Conservation (phyloP, 2,329 filamentous ascomycete genomes). For the Xylariaceae sp. region DNA sequence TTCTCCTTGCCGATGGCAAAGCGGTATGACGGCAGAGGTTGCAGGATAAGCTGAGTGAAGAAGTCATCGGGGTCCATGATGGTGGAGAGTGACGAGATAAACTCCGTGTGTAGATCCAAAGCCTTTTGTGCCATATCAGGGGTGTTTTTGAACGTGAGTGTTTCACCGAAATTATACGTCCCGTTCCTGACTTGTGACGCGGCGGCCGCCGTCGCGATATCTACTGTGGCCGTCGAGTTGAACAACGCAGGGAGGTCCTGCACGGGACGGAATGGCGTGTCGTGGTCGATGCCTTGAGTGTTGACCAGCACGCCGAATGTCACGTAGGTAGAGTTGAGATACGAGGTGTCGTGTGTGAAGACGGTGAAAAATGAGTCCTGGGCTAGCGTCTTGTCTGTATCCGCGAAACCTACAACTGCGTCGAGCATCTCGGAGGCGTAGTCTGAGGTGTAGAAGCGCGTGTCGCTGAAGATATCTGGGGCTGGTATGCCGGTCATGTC, state of each 20-base stretch:
- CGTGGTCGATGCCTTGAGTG: conserved; percentile 16
- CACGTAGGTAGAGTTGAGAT: conserved; percentile 10
- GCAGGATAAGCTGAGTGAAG: conserved; percentile 18
- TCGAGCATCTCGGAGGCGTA: conserved; percentile 21
- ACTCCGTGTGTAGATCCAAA: conserved; percentile 14
- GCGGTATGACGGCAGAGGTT: conserved; percentile 22
- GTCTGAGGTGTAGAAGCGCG: conserved; percentile 13
- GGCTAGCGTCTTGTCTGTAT: conserved; percentile 19
- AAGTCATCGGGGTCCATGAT: conserved; percentile 19
- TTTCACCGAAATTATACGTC: conserved; percentile 10
- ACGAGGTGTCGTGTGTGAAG: conserved; percentile 12
- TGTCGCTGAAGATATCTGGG: conserved; percentile 20
- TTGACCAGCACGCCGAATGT: conserved; percentile 19
- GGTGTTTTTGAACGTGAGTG: conserved; percentile 22
- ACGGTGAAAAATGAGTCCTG: conserved; percentile 22
- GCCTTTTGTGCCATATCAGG: conserved; percentile 14
- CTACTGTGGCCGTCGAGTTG: conserved; percentile 10
- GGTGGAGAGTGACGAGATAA: conserved; percentile 14
- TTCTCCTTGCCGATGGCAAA: conserved; percentile 13
- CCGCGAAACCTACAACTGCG: conserved; percentile 18
- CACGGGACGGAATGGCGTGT: conserved; percentile 17
- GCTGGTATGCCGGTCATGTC: conserved; percentile 30
- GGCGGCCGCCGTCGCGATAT: conserved; percentile 19
- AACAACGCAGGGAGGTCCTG: conserved; percentile 15
- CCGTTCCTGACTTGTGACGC: conserved; percentile 15